Evolutionary conservation across 257 asterid genomes (phyloP).

Genomic region (Solanum piurae): DNA sequence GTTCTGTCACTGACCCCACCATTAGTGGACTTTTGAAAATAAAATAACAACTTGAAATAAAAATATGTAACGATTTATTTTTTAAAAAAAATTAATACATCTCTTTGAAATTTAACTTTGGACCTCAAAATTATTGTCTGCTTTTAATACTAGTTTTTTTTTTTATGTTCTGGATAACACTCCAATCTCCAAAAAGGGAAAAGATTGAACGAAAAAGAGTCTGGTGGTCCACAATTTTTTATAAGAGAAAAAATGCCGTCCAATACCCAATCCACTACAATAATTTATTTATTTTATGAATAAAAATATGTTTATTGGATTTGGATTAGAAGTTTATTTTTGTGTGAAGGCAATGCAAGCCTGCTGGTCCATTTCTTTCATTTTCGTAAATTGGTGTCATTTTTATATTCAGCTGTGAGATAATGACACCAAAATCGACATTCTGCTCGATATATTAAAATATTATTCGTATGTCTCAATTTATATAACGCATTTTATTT

Average conservation of each 20-base stretch:
- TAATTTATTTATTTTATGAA: neutral
- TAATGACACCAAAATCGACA: neutral
- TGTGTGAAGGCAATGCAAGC: neutral
- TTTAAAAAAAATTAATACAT: too few relatives aligned
- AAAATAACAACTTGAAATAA: too few relatives aligned
- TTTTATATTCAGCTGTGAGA: neutral
- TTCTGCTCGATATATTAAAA: neutral
- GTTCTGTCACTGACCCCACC: too few relatives aligned
- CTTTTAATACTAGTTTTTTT: too few relatives aligned
- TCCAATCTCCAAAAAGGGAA: neutral
- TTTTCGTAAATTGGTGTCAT: neutral
- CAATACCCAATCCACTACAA: neutral
- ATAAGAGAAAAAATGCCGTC: neutral
- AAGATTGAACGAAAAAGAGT: neutral
- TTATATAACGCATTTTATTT: neutral
- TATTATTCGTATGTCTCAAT: neutral
- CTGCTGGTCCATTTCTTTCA: neutral
- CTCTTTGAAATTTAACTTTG: too few relatives aligned
- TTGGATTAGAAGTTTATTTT: neutral
- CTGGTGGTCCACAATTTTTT: neutral
- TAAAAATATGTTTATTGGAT: too few relatives aligned
- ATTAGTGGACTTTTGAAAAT: neutral
- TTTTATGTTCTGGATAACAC: neutral
- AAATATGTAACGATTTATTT: too few relatives aligned
- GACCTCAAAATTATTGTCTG: neutral